Evolutionary conservation across 2,329 filamentous ascomycete genomes (phyloP).

Genomic region (Cryphonectria japonica): DNA sequence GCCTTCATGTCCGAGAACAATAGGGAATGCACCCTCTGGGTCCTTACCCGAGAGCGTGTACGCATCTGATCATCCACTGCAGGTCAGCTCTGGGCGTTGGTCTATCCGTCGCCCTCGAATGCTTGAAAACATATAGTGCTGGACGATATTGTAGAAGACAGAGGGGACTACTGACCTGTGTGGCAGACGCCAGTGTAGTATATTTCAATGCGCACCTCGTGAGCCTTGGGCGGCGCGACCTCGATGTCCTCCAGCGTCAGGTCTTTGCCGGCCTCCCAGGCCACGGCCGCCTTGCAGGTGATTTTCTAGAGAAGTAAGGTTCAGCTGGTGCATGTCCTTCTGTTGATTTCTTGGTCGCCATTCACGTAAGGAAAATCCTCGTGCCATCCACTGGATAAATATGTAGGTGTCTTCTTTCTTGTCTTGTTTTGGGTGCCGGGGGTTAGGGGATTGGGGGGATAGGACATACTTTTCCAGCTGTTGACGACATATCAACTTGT

Average conservation of each 20-base stretch:
- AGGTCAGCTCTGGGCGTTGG: conserved; percentile 9
- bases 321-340: not conserved
- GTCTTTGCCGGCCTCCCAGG: conserved; percentile 94
- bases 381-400: not conserved
- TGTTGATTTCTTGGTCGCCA: not conserved
- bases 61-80: conserved; percentile 62
- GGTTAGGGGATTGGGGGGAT: not conserved
- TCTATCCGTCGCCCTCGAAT: not conserved
- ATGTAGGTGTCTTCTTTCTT: not conserved
- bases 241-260: conserved; percentile 90
- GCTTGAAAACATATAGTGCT: no score
- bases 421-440: no score
- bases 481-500: conserved; percentile 22
- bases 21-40: conserved; percentile 90
- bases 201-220: conserved; percentile 96
- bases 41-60: conserved; percentile 97
- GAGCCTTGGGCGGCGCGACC: conserved; percentile 82
- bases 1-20: conserved; percentile 88
- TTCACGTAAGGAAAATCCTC: not conserved
- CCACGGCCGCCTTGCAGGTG: conserved; percentile 78
- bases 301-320: conserved; percentile 18
- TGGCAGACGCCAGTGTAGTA: conserved; percentile 99
- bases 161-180: conserved; percentile 54
- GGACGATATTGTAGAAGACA: not conserved
- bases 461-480: conserved; percentile 24